Evolutionary conservation across 2,329 filamentous ascomycete species (phyloP).

Genomic region (Fusarium sp.): DNA sequence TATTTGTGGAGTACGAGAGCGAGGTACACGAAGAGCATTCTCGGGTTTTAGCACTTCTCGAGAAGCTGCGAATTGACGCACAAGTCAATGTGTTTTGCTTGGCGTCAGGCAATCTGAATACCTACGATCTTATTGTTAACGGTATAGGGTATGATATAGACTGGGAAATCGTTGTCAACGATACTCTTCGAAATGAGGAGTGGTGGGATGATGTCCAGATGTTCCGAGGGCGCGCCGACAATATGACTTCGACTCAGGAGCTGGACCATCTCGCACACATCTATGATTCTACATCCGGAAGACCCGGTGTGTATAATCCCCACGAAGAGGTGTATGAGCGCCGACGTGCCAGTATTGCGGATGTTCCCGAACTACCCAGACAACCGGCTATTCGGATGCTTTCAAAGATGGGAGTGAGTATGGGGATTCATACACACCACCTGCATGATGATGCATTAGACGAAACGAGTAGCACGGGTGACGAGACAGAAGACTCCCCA

Average conservation of each 20-base stretch:
- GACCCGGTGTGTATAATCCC: conserved; percentile 61
- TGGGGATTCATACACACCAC: conserved; percentile 83
- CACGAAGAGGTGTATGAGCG: conserved; percentile 53
- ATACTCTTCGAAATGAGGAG: conserved; percentile 77
- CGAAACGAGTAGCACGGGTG: conserved; percentile 52
- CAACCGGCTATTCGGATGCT: conserved; percentile 69
- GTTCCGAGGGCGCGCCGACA: conserved; percentile 60
- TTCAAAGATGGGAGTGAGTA: conserved; percentile 72
- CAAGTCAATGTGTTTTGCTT: conserved; percentile 86
- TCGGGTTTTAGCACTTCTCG: conserved; percentile 80
- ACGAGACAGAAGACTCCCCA: conserved; percentile 53
- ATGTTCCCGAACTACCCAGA: conserved; percentile 73
- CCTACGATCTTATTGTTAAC: conserved; percentile 85
- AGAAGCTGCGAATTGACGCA: conserved; percentile 86
- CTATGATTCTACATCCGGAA: conserved; percentile 60
- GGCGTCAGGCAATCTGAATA: conserved; percentile 78
- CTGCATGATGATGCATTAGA: conserved; percentile 74
- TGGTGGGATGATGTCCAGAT: conserved; percentile 87
- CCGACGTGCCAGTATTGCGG: conserved; percentile 66
- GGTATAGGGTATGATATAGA: conserved; percentile 71
- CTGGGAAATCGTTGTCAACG: conserved; percentile 73
- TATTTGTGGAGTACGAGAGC: conserved; percentile 90
- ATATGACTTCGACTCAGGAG: conserved; percentile 61
- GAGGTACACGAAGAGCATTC: conserved; percentile 85
- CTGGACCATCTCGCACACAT: conserved; percentile 61